phyloP scores from a whole-genome alignment of 441 rosid species.

The Raphanus hybrid region DNA sequence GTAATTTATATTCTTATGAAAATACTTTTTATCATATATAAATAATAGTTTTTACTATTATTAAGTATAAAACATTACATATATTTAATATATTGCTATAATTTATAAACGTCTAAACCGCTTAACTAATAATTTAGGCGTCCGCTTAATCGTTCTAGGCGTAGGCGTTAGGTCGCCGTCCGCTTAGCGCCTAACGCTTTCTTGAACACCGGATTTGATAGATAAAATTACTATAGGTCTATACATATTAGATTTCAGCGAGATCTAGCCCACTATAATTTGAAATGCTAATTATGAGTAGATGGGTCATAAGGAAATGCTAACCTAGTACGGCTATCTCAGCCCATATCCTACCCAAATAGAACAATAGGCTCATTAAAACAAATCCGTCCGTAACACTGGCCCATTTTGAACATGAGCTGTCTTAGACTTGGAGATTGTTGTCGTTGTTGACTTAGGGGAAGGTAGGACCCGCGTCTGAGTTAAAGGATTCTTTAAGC shows the following conservation, averaged over 20 bases:
- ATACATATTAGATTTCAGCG: neutral
- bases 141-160: no score
- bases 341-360: slow-evolving; percentile 6
- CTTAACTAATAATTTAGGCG: no score
- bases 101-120: no score
- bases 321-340: neutral
- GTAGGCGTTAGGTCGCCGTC: no score
- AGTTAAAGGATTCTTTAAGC: slow-evolving; percentile 17
- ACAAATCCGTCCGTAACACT: neutral
- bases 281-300: neutral
- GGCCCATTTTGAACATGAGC: neutral
- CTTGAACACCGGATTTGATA: neutral
- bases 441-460: slow-evolving; percentile 28
- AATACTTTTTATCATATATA: no score
- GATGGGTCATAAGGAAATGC: neutral
- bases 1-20: no score
- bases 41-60: no score
- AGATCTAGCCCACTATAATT: slow-evolving; percentile 1
- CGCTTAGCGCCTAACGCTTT: no score
- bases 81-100: no score
- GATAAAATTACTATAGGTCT: neutral
- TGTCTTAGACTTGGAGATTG: neutral
- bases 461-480: slow-evolving; percentile 17
- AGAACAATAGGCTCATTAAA: neutral
- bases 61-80: no score